Base-by-base conservation (phyloP, 179 eudicot genomes). In the Drosera spatulata region DNA sequence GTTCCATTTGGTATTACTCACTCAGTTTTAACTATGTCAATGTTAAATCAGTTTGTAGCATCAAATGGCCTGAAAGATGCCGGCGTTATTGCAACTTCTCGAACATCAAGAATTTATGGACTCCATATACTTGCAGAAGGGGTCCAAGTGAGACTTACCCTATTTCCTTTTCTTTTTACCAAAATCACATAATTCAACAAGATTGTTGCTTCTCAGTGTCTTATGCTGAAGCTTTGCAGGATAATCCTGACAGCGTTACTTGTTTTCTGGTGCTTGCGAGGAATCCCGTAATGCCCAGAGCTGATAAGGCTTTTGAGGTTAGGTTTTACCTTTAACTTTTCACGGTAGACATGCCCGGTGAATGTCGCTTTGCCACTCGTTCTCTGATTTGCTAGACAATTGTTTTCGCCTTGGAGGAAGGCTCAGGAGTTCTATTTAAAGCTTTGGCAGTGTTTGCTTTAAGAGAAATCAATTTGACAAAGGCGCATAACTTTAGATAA, bases 391-490 rank as follows among this genome's bases (percentile, higher is more conserved):
- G 65, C 48, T 53, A 81, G 89, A 83, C 86, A 22, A 75, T 81
- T 60, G 84, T 83, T 61, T 82, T 82, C 64, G 69, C 86, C n/a
- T 69, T 81, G 71, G 83, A 68, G 39, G 89, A 83, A 71, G 89
- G 89, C 55, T 82, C 89, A 13, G 89, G 89, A 46, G 68, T 81
- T 14, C 68, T 83, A 58, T 83, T 81, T 71, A 83, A 81, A 66
- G 84, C 84, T 58, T 70, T 83, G 53, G 77, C 84, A 41, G 86
- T 79, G 45, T 83, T 83, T 81, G 80, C 89, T 60, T 60, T 81
- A 60, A 72, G 86, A 63, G 75, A 70, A 39, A 83, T 83, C 47
- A 81, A 77, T 69, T 66, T 83, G 59, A 60, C 75, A 3, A 83
- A 83, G 86, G 89, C 81, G 72, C 44, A 11, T 40, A 10, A 11